Base-by-base conservation (phyloP, 371 early-diverging fungal genomes). In the Mucor racemosus region DNA sequence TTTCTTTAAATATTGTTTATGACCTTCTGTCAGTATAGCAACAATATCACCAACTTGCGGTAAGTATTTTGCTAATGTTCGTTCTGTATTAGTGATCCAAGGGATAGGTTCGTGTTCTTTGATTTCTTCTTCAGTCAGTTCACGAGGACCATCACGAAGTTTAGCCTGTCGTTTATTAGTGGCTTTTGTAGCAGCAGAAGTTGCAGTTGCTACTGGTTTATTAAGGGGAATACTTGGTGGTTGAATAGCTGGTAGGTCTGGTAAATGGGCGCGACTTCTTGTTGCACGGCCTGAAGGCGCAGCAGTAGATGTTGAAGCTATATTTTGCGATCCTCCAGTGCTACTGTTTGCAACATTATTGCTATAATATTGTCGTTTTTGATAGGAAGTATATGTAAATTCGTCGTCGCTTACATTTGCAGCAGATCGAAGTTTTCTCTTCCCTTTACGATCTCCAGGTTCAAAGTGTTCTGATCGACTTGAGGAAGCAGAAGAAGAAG, bases 11-110 rank as follows among this genome's bases (percentile, higher is more conserved):
- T 89, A 92, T 59, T 88, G 78, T 33, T 69, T 73, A 60, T 91
- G 90, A 0, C 92, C 92, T 62, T 92, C 87, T 7, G 80, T 68
- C 58, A 90, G 72, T 35, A 91, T 82, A 6, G 81, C 90, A 7
- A 92, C 82, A 58, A 72, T 66, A 57, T 92, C 92, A 36, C 85
- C 87, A 3, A 89, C 58, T 75, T 92, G 92, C 7, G 92, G 92
- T 35, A 87, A 79, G 55, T 92, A 92, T 31, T 91, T 91, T 0
- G 85, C 77, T 9, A 88, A 71, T 15, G 81, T 77, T 4, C 85
- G 86, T n/a, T 75, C 64, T 3, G 82, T 86, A 9, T 71, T 77
- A 53, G 75, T 80, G 40, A 92, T 82, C 92, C 92, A 92, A 44
- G 88, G 86, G 0, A 84, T 77, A 0, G 86, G 87, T 44, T 71